Conservation (phyloP, 2,329 filamentous ascomycete species). For the Fusarium algeriense region DNA sequence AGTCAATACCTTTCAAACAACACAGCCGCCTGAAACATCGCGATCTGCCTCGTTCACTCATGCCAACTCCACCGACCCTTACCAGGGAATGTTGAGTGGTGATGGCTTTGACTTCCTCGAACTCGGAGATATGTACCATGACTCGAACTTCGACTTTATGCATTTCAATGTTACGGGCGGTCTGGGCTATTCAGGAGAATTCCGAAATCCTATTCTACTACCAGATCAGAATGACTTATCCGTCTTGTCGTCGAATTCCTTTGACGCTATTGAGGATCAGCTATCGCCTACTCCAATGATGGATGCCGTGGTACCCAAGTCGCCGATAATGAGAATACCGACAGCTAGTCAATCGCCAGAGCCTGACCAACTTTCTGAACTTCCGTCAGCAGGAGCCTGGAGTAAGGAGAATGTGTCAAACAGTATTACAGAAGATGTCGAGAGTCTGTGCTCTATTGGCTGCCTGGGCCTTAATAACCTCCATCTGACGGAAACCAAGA, state of each 20-base stretch:
- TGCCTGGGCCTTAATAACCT: background rate
- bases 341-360: fast-evolving
- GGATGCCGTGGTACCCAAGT: fast-evolving
- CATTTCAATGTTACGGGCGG: background rate
- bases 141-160: background rate
- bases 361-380: fast-evolving
- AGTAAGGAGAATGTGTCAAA: fast-evolving
- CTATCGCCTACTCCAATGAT: background rate
- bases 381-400: fast-evolving
- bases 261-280: fast-evolving
- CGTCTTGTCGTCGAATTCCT: fast-evolving
- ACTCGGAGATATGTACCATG: background rate
- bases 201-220: fast-evolving
- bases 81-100: fast-evolving
- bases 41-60: fast-evolving
- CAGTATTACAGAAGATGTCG: background rate
- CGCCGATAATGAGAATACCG: fast-evolving
- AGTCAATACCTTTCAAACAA: fast-evolving
- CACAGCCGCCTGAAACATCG: too few species aligned
- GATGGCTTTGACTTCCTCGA: background rate
- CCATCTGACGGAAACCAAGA: background rate
- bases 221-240: fast-evolving
- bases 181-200: fast-evolving
- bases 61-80: fast-evolving
- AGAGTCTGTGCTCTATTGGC: background rate